Evolutionary conservation across 2,329 filamentous ascomycete species (phyloP), one percentile per base, ranked within the genome.

Genomic region (Didymella sp.): DNA sequence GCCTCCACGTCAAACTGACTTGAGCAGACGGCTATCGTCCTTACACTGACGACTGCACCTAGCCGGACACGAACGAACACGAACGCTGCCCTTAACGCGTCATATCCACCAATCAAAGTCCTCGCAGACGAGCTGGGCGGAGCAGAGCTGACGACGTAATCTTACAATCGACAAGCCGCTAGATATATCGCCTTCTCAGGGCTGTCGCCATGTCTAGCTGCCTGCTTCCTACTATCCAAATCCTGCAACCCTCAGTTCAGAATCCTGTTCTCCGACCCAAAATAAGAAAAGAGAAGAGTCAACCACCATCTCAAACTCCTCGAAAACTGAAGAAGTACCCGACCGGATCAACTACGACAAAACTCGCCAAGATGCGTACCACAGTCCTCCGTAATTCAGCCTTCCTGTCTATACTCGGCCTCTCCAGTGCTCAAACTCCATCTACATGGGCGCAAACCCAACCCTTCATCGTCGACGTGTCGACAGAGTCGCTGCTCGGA

Each of bases 391-490:
- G 31, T 17, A 55, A 42, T 24, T 52, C 61, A 24, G 49, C 57
- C 0, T 46, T 65, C 12, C 43, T 64, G 37, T 61, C 63, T 37
- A 56, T 68, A 27, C 44, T 67, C 6, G 56, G 59, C 4, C 30
- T 61, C 27, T 51, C 53, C 1, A 55, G 31, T 19, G 51, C 59
- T 1, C 58, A 66, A 57, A 37, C 17, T 15, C 19, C 33, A 4
- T n/a, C 33, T 15, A 44, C 51, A 27, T 43, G 43, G 15, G 56
- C 60, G 9, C 63, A 61, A 59, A 55, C 59, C 25, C 51, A 62
- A 15, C 62, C 65, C 3, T 68, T 65, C 44, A 49, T 43, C 11
- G 63, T 68, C 30, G 59, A 51, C 35, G 43, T 41, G 2, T 51
- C 56, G 12, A 64, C 59, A 15, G 55, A 59, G n/a, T 38, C 19